These are phyloP conservation scores for Trapa incisa DNA, from an alignment of 345 rosid genomes.

Conservation along the genomic window DNA sequence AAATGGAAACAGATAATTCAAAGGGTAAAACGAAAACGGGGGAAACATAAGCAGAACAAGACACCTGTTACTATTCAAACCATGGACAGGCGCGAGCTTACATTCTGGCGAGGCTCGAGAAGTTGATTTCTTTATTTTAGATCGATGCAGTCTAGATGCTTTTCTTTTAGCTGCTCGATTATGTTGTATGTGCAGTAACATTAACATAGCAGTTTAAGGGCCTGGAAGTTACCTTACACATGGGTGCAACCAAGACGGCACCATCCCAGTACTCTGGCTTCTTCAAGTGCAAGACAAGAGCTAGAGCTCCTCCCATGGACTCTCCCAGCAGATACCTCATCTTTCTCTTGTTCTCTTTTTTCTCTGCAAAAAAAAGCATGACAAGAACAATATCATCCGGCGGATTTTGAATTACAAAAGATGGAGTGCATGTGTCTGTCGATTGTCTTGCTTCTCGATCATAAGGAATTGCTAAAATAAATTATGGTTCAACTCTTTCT, in stretches of 20 bases:
- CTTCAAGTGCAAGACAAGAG: slow-evolving; percentile 45
- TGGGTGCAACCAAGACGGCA: slow-evolving; percentile 73
- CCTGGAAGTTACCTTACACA: slow-evolving; percentile 53
- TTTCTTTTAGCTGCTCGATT: not conserved
- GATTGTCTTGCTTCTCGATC: too few species aligned
- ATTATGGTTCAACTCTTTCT: too few species aligned
- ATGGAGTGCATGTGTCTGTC: too few species aligned
- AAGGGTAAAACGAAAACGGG: not conserved
- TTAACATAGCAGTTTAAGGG: too few species aligned
- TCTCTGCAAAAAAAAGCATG: slow-evolving; percentile 22
- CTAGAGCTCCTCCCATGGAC: slow-evolving; percentile 88
- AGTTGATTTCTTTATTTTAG: not conserved
- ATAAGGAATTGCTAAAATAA: too few species aligned
- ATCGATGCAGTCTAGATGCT: not conserved
- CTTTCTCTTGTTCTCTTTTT: slow-evolving; percentile 44
- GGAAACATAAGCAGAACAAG: not conserved
- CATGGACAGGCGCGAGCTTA: not conserved
- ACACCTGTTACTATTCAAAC: not conserved
- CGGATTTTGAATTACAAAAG: not conserved
- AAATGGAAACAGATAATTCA: not conserved
- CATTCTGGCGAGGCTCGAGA: not conserved
- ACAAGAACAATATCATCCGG: not conserved
- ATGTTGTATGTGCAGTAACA: not conserved
- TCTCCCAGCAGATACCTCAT: slow-evolving; percentile 71
- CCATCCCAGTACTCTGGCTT: slow-evolving; percentile 74